Evolutionary conservation across 1,139 yeast genomes (phyloP), one percentile per base, ranked within the genome.

Genomic region (Saccharomyces hybrid): DNA sequence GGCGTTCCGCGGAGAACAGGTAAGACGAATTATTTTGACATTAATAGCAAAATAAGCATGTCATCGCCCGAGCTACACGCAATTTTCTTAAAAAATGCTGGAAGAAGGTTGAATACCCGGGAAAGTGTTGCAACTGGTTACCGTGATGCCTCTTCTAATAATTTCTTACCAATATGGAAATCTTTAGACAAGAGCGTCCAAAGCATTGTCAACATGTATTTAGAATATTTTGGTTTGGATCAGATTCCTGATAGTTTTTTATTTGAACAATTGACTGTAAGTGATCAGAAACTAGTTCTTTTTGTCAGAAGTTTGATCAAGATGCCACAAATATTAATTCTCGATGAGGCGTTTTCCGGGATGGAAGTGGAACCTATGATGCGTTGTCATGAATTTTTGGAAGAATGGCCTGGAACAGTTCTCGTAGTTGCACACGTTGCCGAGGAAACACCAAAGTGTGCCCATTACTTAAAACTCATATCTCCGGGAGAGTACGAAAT

Each of bases 301-400:
- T 84, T 93, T 61, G 71, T 90, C 42, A 75, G 98, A 54, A 86
- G 96, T 1, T 66, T 90, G 14, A 77, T 88, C 51, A 88, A 87
- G 68, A 75, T 80, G 58, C 99, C 99, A 0, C 79, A 80, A 50
- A 72, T 93, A 2, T 73, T 93, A 50, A 86, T 93, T 53, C 74
- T 93, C 2, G 99, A 93, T 68, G 99, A 93, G 72, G 96, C 98
- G 0, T 83, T 93, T 59, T 87, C 96, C n/a, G 95, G 93, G 31
- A 88, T 91, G 95, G 89, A 86, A 51, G 85, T 82, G 56, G 79
- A 73, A 31, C 76, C 84, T 46, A 78, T 90, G 69, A 74, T 75
- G 26, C 75, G 75, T 57, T 90, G 97, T 60, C 90, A 88, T 64
- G 73, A 75, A 14, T 66, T 85, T n/a, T 74, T 90, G n/a, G 78